Base-by-base conservation (phyloP, 371 early-diverging fungal genomes). In the Coemansia sp. region DNA sequence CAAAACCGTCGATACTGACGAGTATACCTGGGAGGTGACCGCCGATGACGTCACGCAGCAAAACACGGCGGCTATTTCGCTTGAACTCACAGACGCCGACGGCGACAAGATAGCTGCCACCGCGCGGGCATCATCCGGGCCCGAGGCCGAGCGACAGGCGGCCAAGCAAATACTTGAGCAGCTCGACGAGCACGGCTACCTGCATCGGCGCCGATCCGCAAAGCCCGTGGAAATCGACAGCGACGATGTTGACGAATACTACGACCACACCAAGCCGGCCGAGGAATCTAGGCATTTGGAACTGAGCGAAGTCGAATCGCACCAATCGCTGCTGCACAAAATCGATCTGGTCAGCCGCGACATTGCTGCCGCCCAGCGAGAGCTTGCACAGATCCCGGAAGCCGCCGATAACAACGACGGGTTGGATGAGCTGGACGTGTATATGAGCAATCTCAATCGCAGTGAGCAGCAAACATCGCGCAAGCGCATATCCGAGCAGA, bases 361-460 rank as follows among this genome's bases (percentile, higher is more conserved):
- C 9, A 59, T 67, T 9, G 50, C 29, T 16, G 44, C 29, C 24
- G 52, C 33, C 1, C 34, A 53, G 33, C 39, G n/a, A 3, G 47
- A 56, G 16, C 31, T 70, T 7, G 34, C 14, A 2, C 38, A 55
- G 32, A 11, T 52, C 11, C 4, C 62, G 11, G 33, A 10, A 8
- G 4, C 4, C 6, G 29, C 29, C 14, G 33, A 12, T 4, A 46
- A 16, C 9, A 50, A 14, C 9, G 40, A 48, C 9, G 46, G 7
- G 2, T 61, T 46, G 4, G 77, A 77, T 37, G 77, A 75, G 40
- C 62, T 78, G 46, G 79, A 78, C 18, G 51, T 55, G 11, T 77
- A 74, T 29, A 71, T 78, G 79, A 40, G 24, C 29, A 34, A 55
- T 9, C 58, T 78, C 29, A 58, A 60, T 16, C 57, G 43, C 5